These are phyloP conservation scores for Naganishia liquefaciens DNA, from an alignment of 1,284 basidiomycete genomes.

Conservation along the genomic window DNA sequence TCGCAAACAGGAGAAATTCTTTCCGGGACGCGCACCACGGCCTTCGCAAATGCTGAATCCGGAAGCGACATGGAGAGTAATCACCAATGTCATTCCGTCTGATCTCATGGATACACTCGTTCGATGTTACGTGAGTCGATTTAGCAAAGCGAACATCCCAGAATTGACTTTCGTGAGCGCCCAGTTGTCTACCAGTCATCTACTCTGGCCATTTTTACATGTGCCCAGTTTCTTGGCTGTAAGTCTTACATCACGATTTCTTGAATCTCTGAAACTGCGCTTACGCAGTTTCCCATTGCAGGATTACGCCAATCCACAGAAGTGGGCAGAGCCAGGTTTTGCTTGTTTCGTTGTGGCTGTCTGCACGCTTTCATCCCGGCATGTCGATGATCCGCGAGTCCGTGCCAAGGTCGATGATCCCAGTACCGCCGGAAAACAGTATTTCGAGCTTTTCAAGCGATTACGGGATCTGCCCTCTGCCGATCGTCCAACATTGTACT, in stretches of 20 bases:
- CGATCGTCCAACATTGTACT: constrained; percentile 84
- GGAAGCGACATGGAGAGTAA: constrained; percentile 67
- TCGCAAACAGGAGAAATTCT: constrained; percentile 47
- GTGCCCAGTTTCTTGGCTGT: constrained; percentile 81
- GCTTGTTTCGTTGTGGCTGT: constrained; percentile 84
- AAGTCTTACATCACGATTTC: constrained; percentile 46
- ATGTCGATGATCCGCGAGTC: constrained; percentile 84
- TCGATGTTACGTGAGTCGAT: constrained; percentile 58
- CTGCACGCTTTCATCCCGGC: constrained; percentile 82
- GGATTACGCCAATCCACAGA: constrained; percentile 87
- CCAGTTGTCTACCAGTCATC: constrained; percentile 84
- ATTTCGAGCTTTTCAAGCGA: constrained; percentile 81
- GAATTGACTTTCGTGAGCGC: constrained; percentile 58
- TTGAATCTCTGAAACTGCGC: background rate
- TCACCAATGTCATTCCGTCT: constrained; percentile 77
- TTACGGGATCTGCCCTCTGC: constrained; percentile 79
- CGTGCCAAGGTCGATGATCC: constrained; percentile 75
- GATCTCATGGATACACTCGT: constrained; percentile 78
- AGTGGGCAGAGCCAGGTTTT: constrained; percentile 90
- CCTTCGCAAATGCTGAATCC: constrained; percentile 71
- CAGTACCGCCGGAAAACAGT: constrained; percentile 80
- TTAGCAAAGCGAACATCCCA: background rate
- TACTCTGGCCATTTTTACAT: constrained; percentile 84
- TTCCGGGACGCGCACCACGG: constrained; percentile 67
- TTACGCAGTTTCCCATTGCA: constrained; percentile 44